Conservation (phyloP, 768 basidiomycete genomes). For the Lentinula boryana region DNA sequence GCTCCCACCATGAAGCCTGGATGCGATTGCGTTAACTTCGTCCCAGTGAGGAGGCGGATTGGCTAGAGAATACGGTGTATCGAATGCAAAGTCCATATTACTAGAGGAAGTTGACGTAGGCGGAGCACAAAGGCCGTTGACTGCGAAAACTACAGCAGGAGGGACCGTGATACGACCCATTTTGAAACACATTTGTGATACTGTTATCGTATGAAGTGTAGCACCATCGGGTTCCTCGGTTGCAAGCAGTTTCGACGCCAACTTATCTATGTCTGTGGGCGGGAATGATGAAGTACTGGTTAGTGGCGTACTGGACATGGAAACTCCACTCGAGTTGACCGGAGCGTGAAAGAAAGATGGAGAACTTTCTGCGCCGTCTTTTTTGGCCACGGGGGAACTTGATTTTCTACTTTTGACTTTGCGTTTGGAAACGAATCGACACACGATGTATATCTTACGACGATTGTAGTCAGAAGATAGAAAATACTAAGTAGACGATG, state of each 20-base stretch:
- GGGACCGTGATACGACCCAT: slow-evolving; percentile 68
- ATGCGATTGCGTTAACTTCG: slow-evolving; percentile 30
- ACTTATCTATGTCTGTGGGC: slow-evolving; percentile 5
- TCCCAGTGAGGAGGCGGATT: slow-evolving; percentile 47
- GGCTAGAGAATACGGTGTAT: slow-evolving; percentile 25
- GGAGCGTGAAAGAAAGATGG: slow-evolving; percentile 5
- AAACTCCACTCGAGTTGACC: not conserved
- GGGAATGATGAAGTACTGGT: not conserved
- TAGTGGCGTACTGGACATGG: not conserved
- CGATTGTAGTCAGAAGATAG: not conserved
- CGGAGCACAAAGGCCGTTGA: slow-evolving; percentile 47
- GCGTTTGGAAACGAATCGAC: slow-evolving; percentile 38
- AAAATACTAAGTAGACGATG: not conserved
- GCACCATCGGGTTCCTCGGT: slow-evolving; percentile 49
- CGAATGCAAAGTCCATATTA: slow-evolving; percentile 26
- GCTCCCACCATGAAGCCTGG: slow-evolving; percentile 26
- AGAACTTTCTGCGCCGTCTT: not conserved
- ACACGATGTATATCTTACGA: slow-evolving; percentile 37
- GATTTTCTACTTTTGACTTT: slow-evolving; percentile 5
- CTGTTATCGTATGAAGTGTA: slow-evolving; percentile 53
- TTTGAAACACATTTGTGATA: slow-evolving; percentile 68
- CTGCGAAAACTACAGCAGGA: slow-evolving; percentile 53
- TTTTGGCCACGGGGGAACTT: not conserved
- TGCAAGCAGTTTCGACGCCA: slow-evolving; percentile 9
- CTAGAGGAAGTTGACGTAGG: slow-evolving; percentile 4